Percentiles rank a stretch among this genome's conserved stretches.
These are phyloP conservation scores for Saccharomyces hybrid DNA, from an alignment of 1,139 yeast species.

Conservation along the genomic window DNA sequence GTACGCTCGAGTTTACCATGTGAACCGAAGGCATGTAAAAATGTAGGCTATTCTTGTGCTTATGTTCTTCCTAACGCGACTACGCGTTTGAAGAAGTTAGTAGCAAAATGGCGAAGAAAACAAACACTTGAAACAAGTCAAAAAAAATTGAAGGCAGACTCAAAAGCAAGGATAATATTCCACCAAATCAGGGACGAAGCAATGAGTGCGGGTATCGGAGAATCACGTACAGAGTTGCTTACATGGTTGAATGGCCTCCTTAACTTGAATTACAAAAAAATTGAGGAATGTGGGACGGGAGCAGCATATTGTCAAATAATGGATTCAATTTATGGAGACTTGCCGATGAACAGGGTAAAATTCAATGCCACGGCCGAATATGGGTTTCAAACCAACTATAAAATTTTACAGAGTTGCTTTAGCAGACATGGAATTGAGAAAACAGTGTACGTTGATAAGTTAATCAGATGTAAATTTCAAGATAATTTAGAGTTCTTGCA, in stretches of 20 bases:
- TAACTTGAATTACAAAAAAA: constrained; percentile 58
- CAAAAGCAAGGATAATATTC: not conserved
- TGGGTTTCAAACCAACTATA: constrained; percentile 74
- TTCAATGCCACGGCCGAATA: constrained; percentile 67
- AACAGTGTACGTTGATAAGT: constrained; percentile 69
- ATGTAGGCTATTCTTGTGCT: not conserved
- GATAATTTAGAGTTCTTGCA: constrained; percentile 91
- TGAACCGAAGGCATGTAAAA: not conserved
- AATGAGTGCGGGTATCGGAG: constrained; percentile 42
- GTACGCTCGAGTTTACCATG: not conserved
- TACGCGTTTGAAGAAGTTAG: not conserved
- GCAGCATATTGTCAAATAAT: constrained; percentile 90
- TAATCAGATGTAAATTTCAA: constrained; percentile 83
- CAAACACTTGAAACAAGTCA: constrained; percentile 1
- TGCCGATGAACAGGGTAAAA: constrained; percentile 70
- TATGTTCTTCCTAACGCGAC: not conserved
- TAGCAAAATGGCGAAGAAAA: not conserved
- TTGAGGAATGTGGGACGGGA: constrained; percentile 94
- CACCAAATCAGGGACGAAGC: not conserved
- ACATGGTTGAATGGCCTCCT: constrained; percentile 77
- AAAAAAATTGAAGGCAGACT: not conserved
- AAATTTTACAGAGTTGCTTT: constrained; percentile 74
- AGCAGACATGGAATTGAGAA: constrained; percentile 64
- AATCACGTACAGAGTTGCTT: constrained; percentile 75
- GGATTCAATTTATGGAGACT: constrained; percentile 75